phyloP scores from a whole-genome alignment of 2,329 filamentous ascomycete genomes.

The Aspergillus pseudoviridinutans region DNA sequence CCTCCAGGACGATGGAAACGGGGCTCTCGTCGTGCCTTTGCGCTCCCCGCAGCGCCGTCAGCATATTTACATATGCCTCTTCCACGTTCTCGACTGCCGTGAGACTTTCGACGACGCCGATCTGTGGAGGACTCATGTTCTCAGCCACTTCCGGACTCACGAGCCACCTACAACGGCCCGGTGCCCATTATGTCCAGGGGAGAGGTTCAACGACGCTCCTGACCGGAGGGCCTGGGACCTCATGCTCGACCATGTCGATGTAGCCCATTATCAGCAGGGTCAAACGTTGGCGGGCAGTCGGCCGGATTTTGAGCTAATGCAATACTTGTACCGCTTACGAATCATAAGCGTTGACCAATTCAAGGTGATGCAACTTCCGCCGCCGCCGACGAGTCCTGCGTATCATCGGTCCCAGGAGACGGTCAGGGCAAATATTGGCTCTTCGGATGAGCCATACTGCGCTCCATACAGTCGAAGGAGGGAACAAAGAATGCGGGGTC shows the following conservation, averaged over 20 bases:
- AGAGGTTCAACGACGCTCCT: slow-evolving; percentile 18
- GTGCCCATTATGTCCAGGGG: slow-evolving; percentile 41
- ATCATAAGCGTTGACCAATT: slow-evolving; percentile 43
- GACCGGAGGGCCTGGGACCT: slow-evolving; percentile 36
- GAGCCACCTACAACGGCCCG: slow-evolving; percentile 37
- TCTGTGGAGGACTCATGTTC: slow-evolving; percentile 43
- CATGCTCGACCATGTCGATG: slow-evolving; percentile 41
- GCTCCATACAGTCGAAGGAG: slow-evolving; percentile 36
- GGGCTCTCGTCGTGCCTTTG: slow-evolving; percentile 25
- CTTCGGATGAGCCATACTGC: slow-evolving; percentile 38
- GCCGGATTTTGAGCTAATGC: slow-evolving; percentile 44
- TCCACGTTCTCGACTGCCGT: slow-evolving; percentile 43
- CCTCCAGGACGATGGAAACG: slow-evolving; percentile 27
- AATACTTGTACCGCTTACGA: slow-evolving; percentile 40
- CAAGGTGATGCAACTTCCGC: slow-evolving; percentile 41
- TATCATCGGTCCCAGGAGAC: slow-evolving; percentile 36
- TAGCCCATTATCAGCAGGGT: slow-evolving; percentile 38
- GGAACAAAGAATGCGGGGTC: slow-evolving; percentile 36
- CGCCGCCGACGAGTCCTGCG: slow-evolving; percentile 33
- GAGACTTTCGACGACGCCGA: slow-evolving; percentile 35
- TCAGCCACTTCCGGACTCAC: slow-evolving; percentile 42
- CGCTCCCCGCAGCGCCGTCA: slow-evolving; percentile 7
- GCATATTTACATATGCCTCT: slow-evolving; percentile 37
- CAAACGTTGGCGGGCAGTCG: slow-evolving; percentile 38
- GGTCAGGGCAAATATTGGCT: slow-evolving; percentile 34